A percentile compares a stretch with the other conserved stretches of the same genome.
Conservation (phyloP, 495 filamentous ascomycete genomes). For the Penicillium parvum region DNA sequence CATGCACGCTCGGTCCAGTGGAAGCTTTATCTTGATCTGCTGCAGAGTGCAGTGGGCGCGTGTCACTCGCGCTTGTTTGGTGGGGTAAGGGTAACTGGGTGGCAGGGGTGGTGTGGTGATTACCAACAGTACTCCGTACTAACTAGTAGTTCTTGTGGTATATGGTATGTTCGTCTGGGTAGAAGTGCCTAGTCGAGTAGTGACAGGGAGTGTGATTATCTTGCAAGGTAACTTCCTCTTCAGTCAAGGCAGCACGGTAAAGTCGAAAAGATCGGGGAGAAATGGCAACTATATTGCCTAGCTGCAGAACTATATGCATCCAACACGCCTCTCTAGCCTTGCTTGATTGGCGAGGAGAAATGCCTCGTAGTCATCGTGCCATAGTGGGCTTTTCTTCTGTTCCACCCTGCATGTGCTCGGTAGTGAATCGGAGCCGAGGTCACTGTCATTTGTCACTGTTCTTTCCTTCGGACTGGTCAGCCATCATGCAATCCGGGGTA, state of each 20-base stretch:
- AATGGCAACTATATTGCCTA: too few relatives aligned
- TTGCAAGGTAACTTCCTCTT: too few relatives aligned
- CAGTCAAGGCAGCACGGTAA: too few relatives aligned
- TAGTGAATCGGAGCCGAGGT: neutral
- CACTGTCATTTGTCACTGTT: neutral
- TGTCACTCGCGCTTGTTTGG: conserved; percentile 10
- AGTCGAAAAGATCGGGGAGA: too few relatives aligned
- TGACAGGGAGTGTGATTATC: too few relatives aligned
- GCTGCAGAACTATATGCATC: neutral
- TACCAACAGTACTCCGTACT: neutral
- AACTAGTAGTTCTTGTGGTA: too few relatives aligned
- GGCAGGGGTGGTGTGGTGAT: neutral
- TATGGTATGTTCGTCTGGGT: too few relatives aligned
- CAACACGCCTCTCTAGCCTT: neutral
- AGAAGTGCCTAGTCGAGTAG: too few relatives aligned
- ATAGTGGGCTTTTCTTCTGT: neutral
- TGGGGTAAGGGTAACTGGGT: conserved; percentile 3
- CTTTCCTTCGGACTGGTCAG: too few relatives aligned
- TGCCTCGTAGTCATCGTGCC: conserved; percentile 19
- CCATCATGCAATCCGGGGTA: neutral
- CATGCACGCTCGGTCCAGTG: conserved; percentile 2
- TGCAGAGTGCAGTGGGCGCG: neutral
- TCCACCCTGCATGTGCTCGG: neutral
- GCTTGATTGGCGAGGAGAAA: conserved; percentile 17
- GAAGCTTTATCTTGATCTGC: conserved; percentile 1